Evolutionary conservation across 176 grass and related monocot genomes (phyloP).

Genomic region (Tuctoria greenei): DNA sequence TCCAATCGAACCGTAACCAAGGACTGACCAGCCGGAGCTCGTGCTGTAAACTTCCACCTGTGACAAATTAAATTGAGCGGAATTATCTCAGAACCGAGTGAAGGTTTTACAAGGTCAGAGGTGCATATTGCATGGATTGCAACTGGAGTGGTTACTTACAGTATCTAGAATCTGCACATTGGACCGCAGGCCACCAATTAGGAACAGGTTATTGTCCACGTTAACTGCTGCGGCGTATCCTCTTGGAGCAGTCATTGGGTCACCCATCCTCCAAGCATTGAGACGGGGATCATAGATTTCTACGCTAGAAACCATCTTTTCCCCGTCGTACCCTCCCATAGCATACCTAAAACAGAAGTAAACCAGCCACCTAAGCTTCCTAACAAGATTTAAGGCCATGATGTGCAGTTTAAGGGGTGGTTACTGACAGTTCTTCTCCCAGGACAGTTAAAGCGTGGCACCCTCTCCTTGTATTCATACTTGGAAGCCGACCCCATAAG

Average conservation of each 20-base stretch:
- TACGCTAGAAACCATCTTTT: conserved; percentile 57
- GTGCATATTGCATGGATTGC: background rate
- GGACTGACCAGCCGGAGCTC: conserved; percentile 51
- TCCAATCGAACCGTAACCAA: conserved; percentile 49
- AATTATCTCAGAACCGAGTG: background rate
- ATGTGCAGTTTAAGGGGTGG: background rate
- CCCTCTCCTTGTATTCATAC: conserved; percentile 73
- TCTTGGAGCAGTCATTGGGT: conserved; percentile 59
- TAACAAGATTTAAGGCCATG: conserved; percentile 7
- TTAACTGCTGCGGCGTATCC: conserved; percentile 61
- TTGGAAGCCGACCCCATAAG: conserved; percentile 71
- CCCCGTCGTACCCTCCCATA: conserved; percentile 66
- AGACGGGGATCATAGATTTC: conserved; percentile 79
- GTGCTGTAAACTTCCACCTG: conserved; percentile 73
- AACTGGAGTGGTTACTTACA: conserved; percentile 34
- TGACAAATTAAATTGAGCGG: background rate
- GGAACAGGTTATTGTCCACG: conserved; percentile 50
- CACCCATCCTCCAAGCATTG: conserved; percentile 55
- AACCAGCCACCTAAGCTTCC: conserved; percentile 15
- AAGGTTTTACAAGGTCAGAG: background rate
- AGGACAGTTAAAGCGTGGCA: conserved; percentile 57
- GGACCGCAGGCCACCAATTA: conserved; percentile 61
- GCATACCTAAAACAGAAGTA: conserved; percentile 61
- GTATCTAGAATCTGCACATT: conserved; percentile 54
- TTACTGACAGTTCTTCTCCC: conserved; percentile 58